These are phyloP conservation scores for Phytophthora aleatoria DNA, from an alignment of 352 stramenopile genomes.

Conservation along the genomic window DNA sequence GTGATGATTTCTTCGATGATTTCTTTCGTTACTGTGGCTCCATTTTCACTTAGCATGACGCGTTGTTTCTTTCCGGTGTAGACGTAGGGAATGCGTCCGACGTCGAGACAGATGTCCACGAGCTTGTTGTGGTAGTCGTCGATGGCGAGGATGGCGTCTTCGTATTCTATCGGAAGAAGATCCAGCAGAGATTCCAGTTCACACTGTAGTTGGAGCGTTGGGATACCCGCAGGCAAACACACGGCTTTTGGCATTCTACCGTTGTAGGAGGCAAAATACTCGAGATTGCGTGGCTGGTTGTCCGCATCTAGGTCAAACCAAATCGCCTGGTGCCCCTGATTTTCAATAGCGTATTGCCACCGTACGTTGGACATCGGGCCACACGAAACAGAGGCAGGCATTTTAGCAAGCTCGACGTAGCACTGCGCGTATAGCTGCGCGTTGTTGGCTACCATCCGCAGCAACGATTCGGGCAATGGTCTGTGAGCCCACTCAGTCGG, in stretches of 20 bases:
- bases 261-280: slow-evolving; percentile 25
- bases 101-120: slow-evolving; percentile 48
- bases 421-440: slow-evolving; percentile 21
- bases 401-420: slow-evolving; percentile 5
- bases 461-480: slow-evolving; percentile 2
- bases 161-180: slow-evolving; percentile 35
- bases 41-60: slow-evolving; percentile 27
- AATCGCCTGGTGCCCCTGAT: slow-evolving; percentile 21
- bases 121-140: slow-evolving; percentile 30
- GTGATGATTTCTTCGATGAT: slow-evolving; percentile 62
- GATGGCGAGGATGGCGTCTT: slow-evolving; percentile 27
- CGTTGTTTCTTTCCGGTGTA: slow-evolving; percentile 41
- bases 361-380: slow-evolving; percentile 31
- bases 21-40: slow-evolving; percentile 35
- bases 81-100: slow-evolving; percentile 34
- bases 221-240: not conserved
- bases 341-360: slow-evolving; percentile 29
- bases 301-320: slow-evolving; percentile 41
- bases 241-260: too few relatives aligned
- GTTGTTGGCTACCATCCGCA: slow-evolving; percentile 10
- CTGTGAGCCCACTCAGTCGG: not conserved
- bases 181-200: slow-evolving; percentile 42
- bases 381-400: not conserved
- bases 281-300: slow-evolving; percentile 34
- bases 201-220: slow-evolving; percentile 32